A percentile compares a stretch with the other conserved stretches of the same genome.
phyloP scores from a whole-genome alignment of 768 basidiomycete genomes.

The Leccinum ochraceum region DNA sequence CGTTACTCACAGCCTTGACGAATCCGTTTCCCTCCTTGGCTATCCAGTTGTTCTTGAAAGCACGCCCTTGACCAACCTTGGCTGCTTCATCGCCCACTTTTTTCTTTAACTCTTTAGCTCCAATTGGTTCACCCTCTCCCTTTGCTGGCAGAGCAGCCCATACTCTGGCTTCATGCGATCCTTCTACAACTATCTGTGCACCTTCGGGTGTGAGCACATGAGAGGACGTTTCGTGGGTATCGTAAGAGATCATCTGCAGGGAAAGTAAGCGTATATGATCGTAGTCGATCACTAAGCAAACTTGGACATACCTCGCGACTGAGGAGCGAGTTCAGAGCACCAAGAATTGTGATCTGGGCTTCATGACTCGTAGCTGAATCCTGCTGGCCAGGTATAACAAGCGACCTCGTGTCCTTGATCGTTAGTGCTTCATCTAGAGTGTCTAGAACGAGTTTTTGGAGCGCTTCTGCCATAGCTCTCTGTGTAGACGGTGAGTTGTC shows the following conservation, averaged over 20 bases:
- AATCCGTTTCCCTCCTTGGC: slow-evolving; percentile 86
- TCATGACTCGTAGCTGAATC: slow-evolving; percentile 64
- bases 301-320: slow-evolving; percentile 71
- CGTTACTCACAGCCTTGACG: slow-evolving; percentile 71
- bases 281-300: slow-evolving; percentile 4
- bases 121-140: slow-evolving; percentile 68
- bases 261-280: slow-evolving; percentile 15
- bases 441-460: slow-evolving; percentile 81
- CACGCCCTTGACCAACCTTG: slow-evolving; percentile 92
- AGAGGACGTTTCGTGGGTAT: slow-evolving; percentile 71
- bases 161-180: slow-evolving; percentile 94
- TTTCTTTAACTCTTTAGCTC: slow-evolving; percentile 67
- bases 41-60: slow-evolving; percentile 98
- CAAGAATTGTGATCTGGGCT: slow-evolving; percentile 81
- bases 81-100: slow-evolving; percentile 83
- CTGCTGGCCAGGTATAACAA: slow-evolving; percentile 65
- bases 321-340: slow-evolving; percentile 86
- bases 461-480: slow-evolving; percentile 63
- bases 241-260: slow-evolving; percentile 78
- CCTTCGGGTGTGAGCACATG: slow-evolving; percentile 86
- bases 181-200: slow-evolving; percentile 67
- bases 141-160: slow-evolving; percentile 81
- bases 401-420: slow-evolving; percentile 69
- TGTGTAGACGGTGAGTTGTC: slow-evolving; percentile 2
- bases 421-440: slow-evolving; percentile 55